These are phyloP conservation scores for Fusarium denticulatum DNA, from an alignment of 2,329 filamentous ascomycete genomes.

Conservation along the genomic window DNA sequence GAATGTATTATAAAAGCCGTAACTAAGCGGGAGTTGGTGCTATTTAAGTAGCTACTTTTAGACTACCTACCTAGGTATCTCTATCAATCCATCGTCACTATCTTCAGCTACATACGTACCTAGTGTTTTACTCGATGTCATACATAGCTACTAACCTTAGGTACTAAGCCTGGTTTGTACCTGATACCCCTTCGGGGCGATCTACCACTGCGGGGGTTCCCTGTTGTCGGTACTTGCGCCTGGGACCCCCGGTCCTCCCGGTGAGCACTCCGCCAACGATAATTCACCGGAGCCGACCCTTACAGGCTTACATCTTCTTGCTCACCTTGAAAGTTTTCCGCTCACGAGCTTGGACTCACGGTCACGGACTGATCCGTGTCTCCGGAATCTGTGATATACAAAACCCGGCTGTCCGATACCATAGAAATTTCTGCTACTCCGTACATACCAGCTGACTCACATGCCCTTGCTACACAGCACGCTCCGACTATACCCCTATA, in stretches of 20 bases:
- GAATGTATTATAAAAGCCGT: neutral
- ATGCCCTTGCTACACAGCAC: neutral
- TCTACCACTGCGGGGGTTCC: neutral
- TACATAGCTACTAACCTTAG: neutral
- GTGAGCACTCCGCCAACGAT: conserved; percentile 35
- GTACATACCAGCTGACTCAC: conserved; percentile 12
- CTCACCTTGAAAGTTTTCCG: conserved; percentile 8
- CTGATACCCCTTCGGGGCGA: neutral
- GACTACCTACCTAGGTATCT: too few species aligned
- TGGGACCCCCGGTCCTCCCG: neutral
- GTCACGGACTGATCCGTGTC: conserved; percentile 29
- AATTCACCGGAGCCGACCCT: conserved; percentile 37
- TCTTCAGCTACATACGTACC: neutral
- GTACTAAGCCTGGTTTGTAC: conserved; percentile 1
- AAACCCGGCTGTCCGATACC: conserved; percentile 28
- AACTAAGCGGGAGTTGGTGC: conserved; percentile 11
- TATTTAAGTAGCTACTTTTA: neutral
- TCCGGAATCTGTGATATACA: conserved; percentile 6
- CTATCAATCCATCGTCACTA: conserved; percentile 25
- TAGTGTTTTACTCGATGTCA: neutral
- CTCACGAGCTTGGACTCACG: neutral
- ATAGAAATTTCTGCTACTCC: neutral
- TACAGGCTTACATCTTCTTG: neutral
- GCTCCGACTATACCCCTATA: conserved; percentile 10
- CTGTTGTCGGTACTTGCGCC: conserved; percentile 14